Base-by-base conservation (phyloP, 2,329 filamentous ascomycete genomes). In the Sphaerulina populicola region DNA sequence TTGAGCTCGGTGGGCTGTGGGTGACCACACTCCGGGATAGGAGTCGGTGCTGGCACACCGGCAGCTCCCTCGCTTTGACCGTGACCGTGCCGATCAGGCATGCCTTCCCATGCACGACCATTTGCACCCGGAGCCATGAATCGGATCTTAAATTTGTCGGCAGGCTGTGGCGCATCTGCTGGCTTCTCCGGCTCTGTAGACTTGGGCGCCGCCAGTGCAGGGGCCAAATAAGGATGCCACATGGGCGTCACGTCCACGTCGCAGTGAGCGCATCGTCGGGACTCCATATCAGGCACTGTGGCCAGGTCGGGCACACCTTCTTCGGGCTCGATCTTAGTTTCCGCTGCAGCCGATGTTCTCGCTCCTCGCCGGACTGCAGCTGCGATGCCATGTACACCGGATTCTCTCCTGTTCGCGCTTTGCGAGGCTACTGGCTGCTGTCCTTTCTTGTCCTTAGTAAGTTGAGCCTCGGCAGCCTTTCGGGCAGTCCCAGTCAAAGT, bases 401-500 rank as follows among this genome's bases (percentile, higher is more conserved):
- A 69, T 30, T 72, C 71, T 40, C 74, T 66, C 38, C 73, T 67
- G 48, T 66, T 69, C 39, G 49, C 56, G 37, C 61, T 61, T 4
- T 60, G 57, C 5, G 59, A 51, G 12, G 57, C 39, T 21, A 60
- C 44, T 42, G 68, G 64, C 12, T 69, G 57, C 18, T 64, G 63
- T 47, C 67, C 70, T 18, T 69, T 66, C 43, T 68, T 66, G 21
- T 71, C 71, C 65, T 83, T 87, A 10, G 79, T 78, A 27, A 77
- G 51, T 80, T 81, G 64, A 84, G 79, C 64, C 38, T 93, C 77
- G 53, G 88, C 93, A 18, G 93, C 91, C 69, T 95, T 96, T 49
- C 93, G 85, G 18, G 93, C 88, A 14, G 91, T 96, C 27, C 93
- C 93, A 2, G 90, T 96, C 60, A 96, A 73, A 2, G 86, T 81